Percentiles rank a stretch among this genome's conserved stretches.
Conservation (phyloP, 768 basidiomycete species). For the Clavaria fumosa region DNA sequence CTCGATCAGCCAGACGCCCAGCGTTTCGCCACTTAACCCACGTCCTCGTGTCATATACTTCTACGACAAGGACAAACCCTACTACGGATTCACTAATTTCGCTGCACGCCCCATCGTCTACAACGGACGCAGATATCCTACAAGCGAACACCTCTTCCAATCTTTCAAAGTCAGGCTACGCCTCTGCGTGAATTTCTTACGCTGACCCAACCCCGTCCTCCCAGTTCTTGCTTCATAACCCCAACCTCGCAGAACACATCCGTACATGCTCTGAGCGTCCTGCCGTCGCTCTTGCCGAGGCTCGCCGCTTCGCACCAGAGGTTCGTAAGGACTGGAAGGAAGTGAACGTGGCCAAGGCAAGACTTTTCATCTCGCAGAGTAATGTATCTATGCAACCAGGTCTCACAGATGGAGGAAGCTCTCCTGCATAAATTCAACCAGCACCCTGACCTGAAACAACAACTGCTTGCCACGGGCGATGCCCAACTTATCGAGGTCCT, state of each 20-base stretch:
- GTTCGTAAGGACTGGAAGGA: slow-evolving; percentile 53
- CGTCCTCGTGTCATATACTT: slow-evolving; percentile 33
- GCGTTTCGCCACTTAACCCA: slow-evolving; percentile 13
- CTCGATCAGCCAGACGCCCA: no score
- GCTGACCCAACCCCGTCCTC: neutral
- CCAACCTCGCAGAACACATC: slow-evolving; percentile 54
- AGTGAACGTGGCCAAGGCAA: slow-evolving; percentile 51
- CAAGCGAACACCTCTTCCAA: slow-evolving; percentile 66
- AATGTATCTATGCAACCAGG: neutral
- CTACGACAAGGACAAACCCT: slow-evolving; percentile 46
- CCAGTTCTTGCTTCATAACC: slow-evolving; percentile 45
- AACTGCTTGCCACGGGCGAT: slow-evolving; percentile 50
- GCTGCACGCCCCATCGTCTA: slow-evolving; percentile 49
- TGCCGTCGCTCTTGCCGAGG: slow-evolving; percentile 50
- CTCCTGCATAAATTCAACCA: slow-evolving; percentile 60
- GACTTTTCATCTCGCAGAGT: neutral
- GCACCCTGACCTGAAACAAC: slow-evolving; percentile 39
- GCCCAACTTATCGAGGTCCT: slow-evolving; percentile 53
- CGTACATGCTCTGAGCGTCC: slow-evolving; percentile 47
- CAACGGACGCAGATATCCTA: slow-evolving; percentile 51
- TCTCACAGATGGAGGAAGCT: slow-evolving; percentile 45
- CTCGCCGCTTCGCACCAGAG: slow-evolving; percentile 45
- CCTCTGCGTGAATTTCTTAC: neutral
- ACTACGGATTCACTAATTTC: slow-evolving; percentile 65
- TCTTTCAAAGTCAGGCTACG: slow-evolving; percentile 52